These are phyloP conservation scores for Oxyria digyna DNA, from an alignment of 148 eudicot species.

Conservation along the genomic window DNA sequence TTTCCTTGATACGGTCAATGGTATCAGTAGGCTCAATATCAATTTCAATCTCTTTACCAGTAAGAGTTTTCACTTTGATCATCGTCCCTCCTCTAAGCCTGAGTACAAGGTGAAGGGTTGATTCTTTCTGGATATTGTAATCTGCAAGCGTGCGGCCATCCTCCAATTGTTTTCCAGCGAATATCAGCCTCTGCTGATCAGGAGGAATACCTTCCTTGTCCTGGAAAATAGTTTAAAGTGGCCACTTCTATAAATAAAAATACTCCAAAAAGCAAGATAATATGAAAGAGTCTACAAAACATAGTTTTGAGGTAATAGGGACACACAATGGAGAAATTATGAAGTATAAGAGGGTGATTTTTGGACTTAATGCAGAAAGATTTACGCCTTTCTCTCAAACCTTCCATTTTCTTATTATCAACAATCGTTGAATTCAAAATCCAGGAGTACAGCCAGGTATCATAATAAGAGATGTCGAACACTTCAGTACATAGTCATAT, in stretches of 20 bases:
- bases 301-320: neutral
- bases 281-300: neutral
- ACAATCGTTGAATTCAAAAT: neutral
- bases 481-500: neutral
- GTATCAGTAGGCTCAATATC: conserved; percentile 62
- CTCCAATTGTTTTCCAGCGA: conserved; percentile 24
- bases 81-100: conserved; percentile 44
- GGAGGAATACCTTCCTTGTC: conserved; percentile 19
- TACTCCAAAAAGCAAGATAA: neutral
- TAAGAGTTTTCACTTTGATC: conserved; percentile 55
- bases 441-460: neutral
- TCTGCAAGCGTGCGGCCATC: conserved; percentile 27
- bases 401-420: neutral
- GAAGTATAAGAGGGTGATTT: neutral
- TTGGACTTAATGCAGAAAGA: neutral
- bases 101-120: conserved; percentile 32
- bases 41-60: conserved; percentile 49
- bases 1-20: conserved; percentile 46
- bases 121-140: conserved; percentile 20
- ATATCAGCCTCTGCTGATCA: conserved; percentile 15
- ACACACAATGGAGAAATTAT: neutral
- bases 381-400: neutral
- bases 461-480: neutral
- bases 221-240: neutral
- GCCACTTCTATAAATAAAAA: neutral